Conservation (phyloP, 148 eudicot genomes). For the Camellia lanceoleosa region DNA sequence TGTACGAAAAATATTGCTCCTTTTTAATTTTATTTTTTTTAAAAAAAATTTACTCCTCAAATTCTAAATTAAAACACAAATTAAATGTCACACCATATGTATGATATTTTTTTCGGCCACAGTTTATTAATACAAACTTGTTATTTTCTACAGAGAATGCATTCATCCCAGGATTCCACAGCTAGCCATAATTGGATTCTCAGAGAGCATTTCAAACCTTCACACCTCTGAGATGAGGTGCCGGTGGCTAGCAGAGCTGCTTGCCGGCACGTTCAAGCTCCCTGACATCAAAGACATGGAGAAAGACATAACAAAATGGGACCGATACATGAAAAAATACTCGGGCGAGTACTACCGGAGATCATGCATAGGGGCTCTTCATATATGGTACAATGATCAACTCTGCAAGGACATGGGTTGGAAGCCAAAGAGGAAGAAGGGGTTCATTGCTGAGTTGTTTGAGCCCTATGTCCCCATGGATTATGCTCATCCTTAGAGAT, state of each 20-base stretch:
- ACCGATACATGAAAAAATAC: conserved; percentile 34
- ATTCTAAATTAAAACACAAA: no score
- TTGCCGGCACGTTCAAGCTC: conserved; percentile 48
- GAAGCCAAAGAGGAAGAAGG: conserved; percentile 55
- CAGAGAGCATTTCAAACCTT: conserved; percentile 51
- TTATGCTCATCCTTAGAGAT: conserved; percentile 23
- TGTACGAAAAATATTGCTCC: no score
- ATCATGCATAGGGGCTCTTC: conserved; percentile 52
- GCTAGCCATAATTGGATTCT: conserved; percentile 54
- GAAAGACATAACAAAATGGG: conserved; percentile 43
- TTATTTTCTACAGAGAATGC: conserved; percentile 46
- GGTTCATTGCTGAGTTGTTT: conserved; percentile 47
- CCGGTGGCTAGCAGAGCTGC: conserved; percentile 55
- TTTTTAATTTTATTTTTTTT: no score
- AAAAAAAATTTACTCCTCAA: no score
- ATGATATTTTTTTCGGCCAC: neutral
- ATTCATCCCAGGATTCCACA: conserved; percentile 70
- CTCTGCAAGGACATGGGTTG: conserved; percentile 71
- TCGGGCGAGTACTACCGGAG: conserved; percentile 31
- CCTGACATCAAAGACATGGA: conserved; percentile 63
- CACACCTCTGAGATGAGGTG: conserved; percentile 53
- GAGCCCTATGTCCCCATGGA: conserved; percentile 69
- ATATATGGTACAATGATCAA: conserved; percentile 59
- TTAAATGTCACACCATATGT: no score
- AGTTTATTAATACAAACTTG: no score